Evolutionary conservation across 2,329 filamentous ascomycete genomes (phyloP).

Genomic region (Aureobasidium sp.): DNA sequence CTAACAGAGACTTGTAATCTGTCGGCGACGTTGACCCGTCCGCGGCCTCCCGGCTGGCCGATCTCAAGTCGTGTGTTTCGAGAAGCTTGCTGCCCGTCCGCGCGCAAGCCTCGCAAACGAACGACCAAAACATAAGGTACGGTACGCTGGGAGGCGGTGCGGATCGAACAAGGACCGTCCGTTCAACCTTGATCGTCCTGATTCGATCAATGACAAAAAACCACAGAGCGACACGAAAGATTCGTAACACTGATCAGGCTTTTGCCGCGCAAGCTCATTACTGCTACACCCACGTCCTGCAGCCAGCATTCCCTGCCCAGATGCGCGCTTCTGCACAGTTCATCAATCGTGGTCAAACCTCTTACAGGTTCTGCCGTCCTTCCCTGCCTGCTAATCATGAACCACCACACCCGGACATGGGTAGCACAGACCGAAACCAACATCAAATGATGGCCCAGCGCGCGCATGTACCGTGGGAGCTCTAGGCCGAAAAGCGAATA

Average conservation of each 20-base stretch:
- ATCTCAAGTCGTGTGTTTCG: slow-evolving; percentile 2
- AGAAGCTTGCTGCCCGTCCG: neutral
- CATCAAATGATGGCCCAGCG: neutral
- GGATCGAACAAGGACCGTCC: slow-evolving; percentile 6
- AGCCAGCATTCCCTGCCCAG: neutral
- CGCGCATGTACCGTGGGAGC: slow-evolving; percentile 1
- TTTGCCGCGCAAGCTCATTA: slow-evolving; percentile 4
- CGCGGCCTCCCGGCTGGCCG: neutral
- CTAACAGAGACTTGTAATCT: slow-evolving; percentile 4
- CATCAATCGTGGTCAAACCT: neutral
- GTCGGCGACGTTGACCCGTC: slow-evolving; percentile 12
- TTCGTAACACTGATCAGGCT: neutral
- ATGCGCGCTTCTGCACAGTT: neutral
- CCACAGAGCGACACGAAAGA: neutral
- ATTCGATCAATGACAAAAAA: neutral
- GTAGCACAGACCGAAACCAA: slow-evolving; percentile 11
- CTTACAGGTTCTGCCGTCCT: neutral
- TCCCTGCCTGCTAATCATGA: slow-evolving; percentile 8
- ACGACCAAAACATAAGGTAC: slow-evolving; percentile 9
- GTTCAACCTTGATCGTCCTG: slow-evolving; percentile 9
- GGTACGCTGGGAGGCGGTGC: slow-evolving; percentile 10
- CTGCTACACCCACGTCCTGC: neutral
- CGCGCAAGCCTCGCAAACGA: neutral
- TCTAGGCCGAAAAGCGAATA: slow-evolving; percentile 8
- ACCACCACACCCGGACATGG: slow-evolving; percentile 5